These are phyloP conservation scores for Aphanocladium album DNA, from an alignment of 2,329 filamentous ascomycete species.

Conservation along the genomic window DNA sequence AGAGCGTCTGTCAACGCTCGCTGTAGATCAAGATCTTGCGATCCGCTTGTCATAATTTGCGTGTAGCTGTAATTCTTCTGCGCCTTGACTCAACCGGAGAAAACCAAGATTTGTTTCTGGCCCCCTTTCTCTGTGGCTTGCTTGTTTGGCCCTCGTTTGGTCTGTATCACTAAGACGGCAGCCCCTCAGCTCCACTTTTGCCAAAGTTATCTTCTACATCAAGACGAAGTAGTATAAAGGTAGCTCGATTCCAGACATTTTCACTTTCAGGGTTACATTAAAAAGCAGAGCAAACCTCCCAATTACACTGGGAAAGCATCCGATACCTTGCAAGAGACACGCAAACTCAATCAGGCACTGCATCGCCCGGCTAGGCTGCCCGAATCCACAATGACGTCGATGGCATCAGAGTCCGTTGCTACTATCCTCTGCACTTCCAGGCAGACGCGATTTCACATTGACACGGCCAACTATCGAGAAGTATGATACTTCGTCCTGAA, in stretches of 20 bases:
- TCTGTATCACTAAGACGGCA: not conserved
- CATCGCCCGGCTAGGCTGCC: not conserved
- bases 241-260: not conserved
- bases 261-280: not conserved
- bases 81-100: not conserved
- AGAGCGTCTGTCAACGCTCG: not conserved
- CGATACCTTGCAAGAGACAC: not conserved
- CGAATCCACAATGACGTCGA: slow-evolving; percentile 38
- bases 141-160: not conserved
- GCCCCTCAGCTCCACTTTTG: not conserved
- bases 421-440: slow-evolving; percentile 60
- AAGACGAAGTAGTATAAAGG: not conserved
- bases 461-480: slow-evolving; percentile 50
- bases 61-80: not conserved
- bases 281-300: not conserved
- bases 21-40: not conserved
- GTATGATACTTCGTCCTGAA: slow-evolving; percentile 29
- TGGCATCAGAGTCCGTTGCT: slow-evolving; percentile 44
- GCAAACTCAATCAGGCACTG: not conserved
- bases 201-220: not conserved
- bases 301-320: not conserved
- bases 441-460: slow-evolving; percentile 61
- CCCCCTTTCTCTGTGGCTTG: not conserved
- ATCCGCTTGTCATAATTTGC: not conserved
- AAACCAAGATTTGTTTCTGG: not conserved